Percentiles rank a stretch among this genome's conserved stretches.
Conservation (phyloP, 495 filamentous ascomycete genomes). For the Diplogelasinospora grovesii region DNA sequence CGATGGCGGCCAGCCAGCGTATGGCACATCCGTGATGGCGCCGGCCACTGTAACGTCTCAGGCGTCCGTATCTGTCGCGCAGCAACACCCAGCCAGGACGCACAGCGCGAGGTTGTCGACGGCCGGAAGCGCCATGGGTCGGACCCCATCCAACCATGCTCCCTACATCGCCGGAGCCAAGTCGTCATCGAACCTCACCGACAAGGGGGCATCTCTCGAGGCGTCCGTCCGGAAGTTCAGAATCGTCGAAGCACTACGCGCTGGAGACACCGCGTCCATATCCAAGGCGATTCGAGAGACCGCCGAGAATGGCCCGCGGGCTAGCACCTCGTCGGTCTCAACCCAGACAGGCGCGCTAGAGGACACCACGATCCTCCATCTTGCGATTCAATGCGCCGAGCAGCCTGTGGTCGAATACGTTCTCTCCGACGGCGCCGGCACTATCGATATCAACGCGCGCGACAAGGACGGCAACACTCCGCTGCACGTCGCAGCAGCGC, state of each 20-base stretch:
- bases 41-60: constrained; percentile 29
- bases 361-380: constrained; percentile 81
- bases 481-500: constrained; percentile 77
- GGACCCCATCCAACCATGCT: constrained; percentile 26
- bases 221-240: constrained; percentile 92
- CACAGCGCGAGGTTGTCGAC: constrained; percentile 39
- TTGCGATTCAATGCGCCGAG: constrained; percentile 96
- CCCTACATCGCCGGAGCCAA: constrained; percentile 23
- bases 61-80: constrained; percentile 23
- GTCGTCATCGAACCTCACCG: constrained; percentile 19
- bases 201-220: constrained; percentile 62
- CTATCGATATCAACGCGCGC: constrained; percentile 77
- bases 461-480: constrained; percentile 93
- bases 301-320: constrained; percentile 39
- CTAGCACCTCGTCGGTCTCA: constrained; percentile 49
- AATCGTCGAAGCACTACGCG: constrained; percentile 85
- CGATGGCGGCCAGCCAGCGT: constrained; percentile 31
- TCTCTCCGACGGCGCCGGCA: constrained; percentile 58
- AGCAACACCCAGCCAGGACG: constrained; percentile 27
- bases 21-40: constrained; percentile 18
- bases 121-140: constrained; percentile 26
- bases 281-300: constrained; percentile 76
- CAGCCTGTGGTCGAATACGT: constrained; percentile 94
- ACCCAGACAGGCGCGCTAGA: constrained; percentile 47
- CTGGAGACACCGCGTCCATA: constrained; percentile 84